Percentiles rank a stretch among this genome's conserved stretches.
Evolutionary conservation across 345 rosid species (phyloP).

Genomic region (Mangifera indica): DNA sequence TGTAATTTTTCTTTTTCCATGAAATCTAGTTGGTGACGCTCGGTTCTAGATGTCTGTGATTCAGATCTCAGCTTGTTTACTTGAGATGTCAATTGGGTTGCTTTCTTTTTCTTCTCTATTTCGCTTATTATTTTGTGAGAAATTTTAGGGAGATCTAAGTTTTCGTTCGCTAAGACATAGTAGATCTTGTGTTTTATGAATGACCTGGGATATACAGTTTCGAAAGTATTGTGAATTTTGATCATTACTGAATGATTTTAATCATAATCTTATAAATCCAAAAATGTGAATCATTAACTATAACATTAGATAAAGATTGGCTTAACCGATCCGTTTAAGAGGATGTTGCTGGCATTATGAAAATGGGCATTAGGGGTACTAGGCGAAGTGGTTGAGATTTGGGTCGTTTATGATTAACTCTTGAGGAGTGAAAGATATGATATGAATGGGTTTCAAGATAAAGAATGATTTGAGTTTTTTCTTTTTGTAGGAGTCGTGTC

Average conservation of each 20-base stretch:
- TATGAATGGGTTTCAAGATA: background rate
- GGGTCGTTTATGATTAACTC: background rate
- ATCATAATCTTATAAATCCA: background rate
- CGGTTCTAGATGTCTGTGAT: background rate
- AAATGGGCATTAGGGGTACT: background rate
- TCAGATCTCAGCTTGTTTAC: slow-evolving; percentile 16
- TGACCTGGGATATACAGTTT: background rate
- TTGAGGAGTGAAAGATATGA: background rate
- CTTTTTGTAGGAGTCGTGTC: slow-evolving; percentile 52
- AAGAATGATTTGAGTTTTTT: background rate
- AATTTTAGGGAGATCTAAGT: background rate
- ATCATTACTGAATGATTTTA: background rate
- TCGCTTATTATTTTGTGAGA: background rate
- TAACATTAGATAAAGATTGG: background rate
- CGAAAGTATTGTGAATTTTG: background rate
- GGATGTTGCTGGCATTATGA: slow-evolving; percentile 1
- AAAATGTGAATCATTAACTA: background rate
- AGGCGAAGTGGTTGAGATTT: background rate
- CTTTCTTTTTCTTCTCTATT: background rate
- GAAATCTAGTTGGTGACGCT: background rate
- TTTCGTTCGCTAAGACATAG: background rate
- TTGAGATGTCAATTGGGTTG: background rate
- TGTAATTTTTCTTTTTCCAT: background rate
- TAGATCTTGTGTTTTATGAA: slow-evolving; percentile 7
- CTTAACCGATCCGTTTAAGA: background rate